Conservation (phyloP, 768 basidiomycete species). For the Dentipellis fragilis region DNA sequence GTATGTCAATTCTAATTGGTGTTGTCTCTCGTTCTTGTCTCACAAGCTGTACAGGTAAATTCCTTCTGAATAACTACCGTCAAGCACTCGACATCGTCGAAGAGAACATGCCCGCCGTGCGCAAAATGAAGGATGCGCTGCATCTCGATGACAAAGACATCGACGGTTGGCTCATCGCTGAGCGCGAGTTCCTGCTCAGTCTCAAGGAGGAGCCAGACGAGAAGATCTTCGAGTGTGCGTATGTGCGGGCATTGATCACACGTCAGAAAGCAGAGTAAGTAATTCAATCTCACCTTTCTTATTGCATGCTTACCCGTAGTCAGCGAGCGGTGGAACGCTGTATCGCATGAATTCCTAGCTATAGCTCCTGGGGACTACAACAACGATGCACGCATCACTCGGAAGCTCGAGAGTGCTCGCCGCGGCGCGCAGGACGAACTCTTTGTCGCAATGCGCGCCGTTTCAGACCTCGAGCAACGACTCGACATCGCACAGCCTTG, state of each 20-base stretch:
- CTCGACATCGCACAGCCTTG: background rate
- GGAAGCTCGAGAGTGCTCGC: background rate
- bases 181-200: background rate
- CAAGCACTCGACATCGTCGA: background rate
- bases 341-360: too few relatives aligned
- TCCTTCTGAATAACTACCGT: background rate
- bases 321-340: too few relatives aligned
- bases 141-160: background rate
- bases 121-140: background rate
- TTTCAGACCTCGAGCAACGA: background rate
- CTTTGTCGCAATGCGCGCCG: too few relatives aligned
- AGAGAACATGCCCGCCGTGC: background rate
- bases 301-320: too few relatives aligned
- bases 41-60: background rate
- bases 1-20: background rate
- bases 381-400: too few relatives aligned
- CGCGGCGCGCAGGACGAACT: background rate
- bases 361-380: too few relatives aligned
- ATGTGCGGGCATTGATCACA: background rate
- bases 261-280: background rate
- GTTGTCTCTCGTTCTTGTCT: background rate
- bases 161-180: background rate
- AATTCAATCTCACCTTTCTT: too few relatives aligned
- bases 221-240: background rate
- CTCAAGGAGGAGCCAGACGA: background rate